Percentiles rank a stretch among this genome's conserved stretches.
These are phyloP conservation scores for Podospora fimiseda DNA, from an alignment of 495 filamentous ascomycete genomes.

Conservation along the genomic window DNA sequence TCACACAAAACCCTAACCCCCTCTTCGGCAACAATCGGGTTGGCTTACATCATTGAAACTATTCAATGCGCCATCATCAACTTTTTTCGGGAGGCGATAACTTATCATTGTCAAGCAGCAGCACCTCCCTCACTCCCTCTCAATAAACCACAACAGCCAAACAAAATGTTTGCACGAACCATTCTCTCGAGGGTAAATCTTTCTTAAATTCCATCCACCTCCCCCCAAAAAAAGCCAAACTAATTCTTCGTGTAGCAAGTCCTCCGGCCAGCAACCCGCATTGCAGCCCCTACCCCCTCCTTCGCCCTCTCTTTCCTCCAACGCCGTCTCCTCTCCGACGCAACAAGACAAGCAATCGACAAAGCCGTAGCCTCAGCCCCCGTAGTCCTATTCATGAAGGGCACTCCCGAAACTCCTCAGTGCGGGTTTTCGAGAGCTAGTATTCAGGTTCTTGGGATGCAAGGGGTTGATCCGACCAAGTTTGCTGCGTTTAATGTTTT, in stretches of 20 bases:
- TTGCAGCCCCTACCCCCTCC: not conserved
- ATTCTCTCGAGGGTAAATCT: slow-evolving; percentile 21
- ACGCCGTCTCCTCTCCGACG: slow-evolving; percentile 64
- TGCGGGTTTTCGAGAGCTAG: slow-evolving; percentile 95
- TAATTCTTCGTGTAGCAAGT: slow-evolving; percentile 10
- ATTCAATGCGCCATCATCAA: not conserved
- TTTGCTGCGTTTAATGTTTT: slow-evolving; percentile 96
- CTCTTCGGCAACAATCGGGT: not conserved
- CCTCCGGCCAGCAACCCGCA: slow-evolving; percentile 8
- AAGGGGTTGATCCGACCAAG: slow-evolving; percentile 93
- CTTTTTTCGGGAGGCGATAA: too few species aligned
- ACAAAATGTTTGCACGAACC: slow-evolving; percentile 23
- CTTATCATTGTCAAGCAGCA: not conserved
- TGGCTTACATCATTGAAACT: slow-evolving; percentile 4
- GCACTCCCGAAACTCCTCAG: slow-evolving; percentile 93
- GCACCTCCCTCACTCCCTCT: slow-evolving; percentile 7
- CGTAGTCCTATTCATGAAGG: slow-evolving; percentile 98
- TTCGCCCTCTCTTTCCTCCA: not conserved
- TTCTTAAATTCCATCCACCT: not conserved
- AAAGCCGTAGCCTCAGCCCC: slow-evolving; percentile 77
- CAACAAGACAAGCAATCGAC: slow-evolving; percentile 74
- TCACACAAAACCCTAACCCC: not conserved
- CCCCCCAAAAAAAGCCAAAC: not conserved
- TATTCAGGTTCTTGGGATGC: slow-evolving; percentile 88
- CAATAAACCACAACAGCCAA: not conserved